These are phyloP conservation scores for Syncephalastrum racemosum DNA, from an alignment of 371 early-diverging fungal species.

Conservation along the genomic window DNA sequence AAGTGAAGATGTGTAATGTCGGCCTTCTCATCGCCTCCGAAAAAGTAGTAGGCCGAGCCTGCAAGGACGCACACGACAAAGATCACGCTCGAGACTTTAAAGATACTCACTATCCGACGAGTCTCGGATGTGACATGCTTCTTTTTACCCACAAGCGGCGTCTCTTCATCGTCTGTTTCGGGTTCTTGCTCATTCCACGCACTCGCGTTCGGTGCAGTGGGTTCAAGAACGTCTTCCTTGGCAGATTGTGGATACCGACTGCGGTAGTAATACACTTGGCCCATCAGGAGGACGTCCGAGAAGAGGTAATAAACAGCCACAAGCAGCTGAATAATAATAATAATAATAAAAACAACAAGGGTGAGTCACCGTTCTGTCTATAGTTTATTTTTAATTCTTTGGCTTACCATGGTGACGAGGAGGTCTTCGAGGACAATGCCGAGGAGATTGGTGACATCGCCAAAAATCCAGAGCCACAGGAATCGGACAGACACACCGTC, in stretches of 20 bases:
- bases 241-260: constrained; percentile 12
- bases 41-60: constrained; percentile 25
- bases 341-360: constrained; percentile 1
- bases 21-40: constrained; percentile 18
- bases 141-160: not conserved
- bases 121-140: constrained; percentile 6
- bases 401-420: constrained; percentile 64
- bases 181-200: too few relatives aligned
- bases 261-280: constrained; percentile 59
- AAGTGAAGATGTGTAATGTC: constrained; percentile 37
- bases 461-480: constrained; percentile 77
- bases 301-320: constrained; percentile 52
- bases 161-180: too few relatives aligned
- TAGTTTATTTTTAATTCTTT: constrained; percentile 1
- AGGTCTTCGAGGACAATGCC: constrained; percentile 75
- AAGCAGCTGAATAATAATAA: constrained; percentile 25
- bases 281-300: constrained; percentile 49
- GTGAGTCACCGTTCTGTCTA: not conserved
- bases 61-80: constrained; percentile 17
- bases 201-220: too few relatives aligned
- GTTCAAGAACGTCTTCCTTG: not conserved
- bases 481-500: constrained; percentile 70
- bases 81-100: constrained; percentile 19
- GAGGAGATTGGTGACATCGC: constrained; percentile 78
- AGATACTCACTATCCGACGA: constrained; percentile 21